These are phyloP conservation scores for Candida railenensis DNA, from an alignment of 805 yeast genomes.

Conservation along the genomic window DNA sequence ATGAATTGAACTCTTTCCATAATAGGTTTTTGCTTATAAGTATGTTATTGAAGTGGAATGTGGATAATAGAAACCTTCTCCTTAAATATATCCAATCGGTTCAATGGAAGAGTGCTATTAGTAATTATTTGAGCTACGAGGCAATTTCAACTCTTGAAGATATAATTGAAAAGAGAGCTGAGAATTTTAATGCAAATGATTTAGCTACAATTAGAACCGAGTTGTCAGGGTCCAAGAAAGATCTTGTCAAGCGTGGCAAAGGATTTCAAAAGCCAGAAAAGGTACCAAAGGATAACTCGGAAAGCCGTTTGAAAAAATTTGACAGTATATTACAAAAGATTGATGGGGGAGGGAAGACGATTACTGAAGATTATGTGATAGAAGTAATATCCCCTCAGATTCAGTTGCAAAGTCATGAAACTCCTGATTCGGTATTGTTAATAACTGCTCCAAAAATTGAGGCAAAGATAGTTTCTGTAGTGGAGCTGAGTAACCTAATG, in stretches of 20 bases:
- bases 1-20: conserved; percentile 22
- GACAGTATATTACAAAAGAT: conserved; percentile 27
- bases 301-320: conserved; percentile 26
- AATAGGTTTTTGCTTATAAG: conserved; percentile 37
- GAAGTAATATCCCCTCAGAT: conserved; percentile 44
- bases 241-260: background rate
- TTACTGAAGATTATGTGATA: conserved; percentile 39
- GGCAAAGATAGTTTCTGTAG: conserved; percentile 64
- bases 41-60: conserved; percentile 44
- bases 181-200: conserved; percentile 60
- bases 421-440: conserved; percentile 56
- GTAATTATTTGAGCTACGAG: conserved; percentile 33
- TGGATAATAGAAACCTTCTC: conserved; percentile 29
- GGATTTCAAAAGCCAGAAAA: background rate
- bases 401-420: conserved; percentile 39
- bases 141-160: conserved; percentile 33
- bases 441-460: conserved; percentile 75
- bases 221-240: background rate
- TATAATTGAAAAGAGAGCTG: conserved; percentile 21
- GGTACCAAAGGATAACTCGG: background rate
- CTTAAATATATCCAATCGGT: conserved; percentile 38
- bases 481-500: conserved; percentile 39
- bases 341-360: conserved; percentile 15
- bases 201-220: conserved; percentile 28
- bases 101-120: conserved; percentile 23